phyloP scores from a whole-genome alignment of 1,284 basidiomycete species.

The Moniliophthora roreri region DNA sequence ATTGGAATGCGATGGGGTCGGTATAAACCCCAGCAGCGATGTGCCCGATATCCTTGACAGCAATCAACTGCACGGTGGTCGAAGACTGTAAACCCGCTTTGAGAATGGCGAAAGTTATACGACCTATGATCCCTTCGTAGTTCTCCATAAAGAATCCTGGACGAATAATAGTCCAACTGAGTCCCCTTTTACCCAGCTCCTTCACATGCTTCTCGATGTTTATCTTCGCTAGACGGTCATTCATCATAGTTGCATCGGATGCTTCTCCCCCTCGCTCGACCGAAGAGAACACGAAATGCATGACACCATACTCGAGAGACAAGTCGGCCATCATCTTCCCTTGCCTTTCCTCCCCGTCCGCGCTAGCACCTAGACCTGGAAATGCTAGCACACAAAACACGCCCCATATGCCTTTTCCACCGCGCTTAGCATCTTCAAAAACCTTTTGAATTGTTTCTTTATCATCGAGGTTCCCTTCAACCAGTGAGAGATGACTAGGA shows the following conservation, averaged over 20 bases:
- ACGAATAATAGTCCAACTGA: conserved; percentile 31
- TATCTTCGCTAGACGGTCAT: conserved; percentile 34
- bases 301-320: conserved; percentile 33
- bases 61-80: conserved; percentile 35
- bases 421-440: conserved; percentile 23
- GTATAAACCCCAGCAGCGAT: conserved; percentile 34
- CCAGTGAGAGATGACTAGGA: background rate
- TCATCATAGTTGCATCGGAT: conserved; percentile 26
- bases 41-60: conserved; percentile 35
- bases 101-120: conserved; percentile 32
- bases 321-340: conserved; percentile 38
- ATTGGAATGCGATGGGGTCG: conserved; percentile 23
- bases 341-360: conserved; percentile 38
- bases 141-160: conserved; percentile 41
- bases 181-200: conserved; percentile 29
- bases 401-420: conserved; percentile 34
- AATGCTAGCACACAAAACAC: conserved; percentile 39
- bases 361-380: conserved; percentile 39
- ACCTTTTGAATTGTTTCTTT: background rate
- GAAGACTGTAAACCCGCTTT: conserved; percentile 30
- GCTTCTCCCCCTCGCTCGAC: conserved; percentile 34
- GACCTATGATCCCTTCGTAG: conserved; percentile 35
- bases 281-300: conserved; percentile 35
- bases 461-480: background rate
- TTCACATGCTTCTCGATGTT: conserved; percentile 37